Evolutionary conservation across 768 basidiomycete species (phyloP).

Genomic region (Galerina sulciceps): DNA sequence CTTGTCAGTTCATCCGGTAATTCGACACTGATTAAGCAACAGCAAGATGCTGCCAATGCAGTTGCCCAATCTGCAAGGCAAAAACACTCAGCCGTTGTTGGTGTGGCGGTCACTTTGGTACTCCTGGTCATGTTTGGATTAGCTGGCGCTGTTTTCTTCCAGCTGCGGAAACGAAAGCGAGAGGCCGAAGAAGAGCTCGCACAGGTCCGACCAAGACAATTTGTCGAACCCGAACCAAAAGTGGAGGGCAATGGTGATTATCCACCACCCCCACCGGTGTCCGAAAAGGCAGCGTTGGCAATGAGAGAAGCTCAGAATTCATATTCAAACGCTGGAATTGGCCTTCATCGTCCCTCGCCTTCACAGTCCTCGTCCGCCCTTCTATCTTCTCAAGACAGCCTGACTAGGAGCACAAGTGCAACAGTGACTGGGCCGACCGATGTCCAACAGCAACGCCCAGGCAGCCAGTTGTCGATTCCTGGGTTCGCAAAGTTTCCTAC

Average conservation of each 20-base stretch:
- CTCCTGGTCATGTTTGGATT: conserved; percentile 9
- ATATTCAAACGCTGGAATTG: neutral
- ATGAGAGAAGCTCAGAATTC: conserved; percentile 3
- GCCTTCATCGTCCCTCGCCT: neutral
- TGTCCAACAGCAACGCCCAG: neutral
- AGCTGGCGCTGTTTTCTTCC: conserved; percentile 6
- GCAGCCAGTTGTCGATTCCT: neutral
- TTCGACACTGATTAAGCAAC: conserved; percentile 5
- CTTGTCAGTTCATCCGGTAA: conserved; percentile 31
- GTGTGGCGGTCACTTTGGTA: conserved; percentile 11
- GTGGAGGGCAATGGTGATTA: conserved; percentile 6
- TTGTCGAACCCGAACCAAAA: conserved; percentile 1
- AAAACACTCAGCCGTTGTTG: conserved; percentile 9
- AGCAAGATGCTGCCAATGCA: conserved; percentile 6
- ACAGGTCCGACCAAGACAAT: conserved; percentile 3
- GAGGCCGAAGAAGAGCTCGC: conserved; percentile 9
- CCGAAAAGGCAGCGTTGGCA: conserved; percentile 3
- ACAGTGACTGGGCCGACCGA: neutral
- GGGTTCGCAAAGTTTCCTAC: conserved; percentile 11
- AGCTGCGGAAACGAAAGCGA: conserved; percentile 6
- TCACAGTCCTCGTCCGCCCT: neutral
- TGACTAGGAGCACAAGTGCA: neutral
- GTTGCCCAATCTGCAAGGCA: neutral
- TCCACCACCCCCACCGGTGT: neutral
- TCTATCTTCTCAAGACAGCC: neutral